Evolutionary conservation across 176 grass and related monocot genomes (phyloP).

Genomic region (Rhynchospora breviuscula): DNA sequence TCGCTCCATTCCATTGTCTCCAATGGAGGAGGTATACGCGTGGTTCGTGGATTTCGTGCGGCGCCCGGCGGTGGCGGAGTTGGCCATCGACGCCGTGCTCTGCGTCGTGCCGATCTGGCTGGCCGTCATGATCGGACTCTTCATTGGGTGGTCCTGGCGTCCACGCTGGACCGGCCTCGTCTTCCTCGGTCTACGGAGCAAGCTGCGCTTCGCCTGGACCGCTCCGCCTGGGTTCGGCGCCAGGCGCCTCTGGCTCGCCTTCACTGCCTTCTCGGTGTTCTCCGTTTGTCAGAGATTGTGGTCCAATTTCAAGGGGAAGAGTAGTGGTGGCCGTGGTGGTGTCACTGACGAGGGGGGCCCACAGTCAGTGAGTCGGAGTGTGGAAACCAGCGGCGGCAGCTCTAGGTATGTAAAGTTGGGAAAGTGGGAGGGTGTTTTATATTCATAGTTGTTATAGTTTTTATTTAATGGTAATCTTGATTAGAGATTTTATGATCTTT

Average conservation of each 20-base stretch:
- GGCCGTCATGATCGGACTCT: constrained; percentile 91
- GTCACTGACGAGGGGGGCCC: neutral
- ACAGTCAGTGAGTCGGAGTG: neutral
- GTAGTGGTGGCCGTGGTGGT: neutral
- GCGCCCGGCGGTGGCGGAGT: constrained; percentile 64
- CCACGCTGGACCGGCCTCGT: constrained; percentile 89
- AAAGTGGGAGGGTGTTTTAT: too few relatives aligned
- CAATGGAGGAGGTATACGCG: constrained; percentile 74
- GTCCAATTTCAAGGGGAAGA: constrained; percentile 33
- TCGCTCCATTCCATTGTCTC: neutral
- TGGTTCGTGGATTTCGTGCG: constrained; percentile 57
- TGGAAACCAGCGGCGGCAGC: neutral
- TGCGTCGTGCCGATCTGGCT: constrained; percentile 98
- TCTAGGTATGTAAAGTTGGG: constrained; percentile 8
- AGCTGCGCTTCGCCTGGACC: constrained; percentile 55
- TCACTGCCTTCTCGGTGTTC: constrained; percentile 91
- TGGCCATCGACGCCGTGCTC: constrained; percentile 75
- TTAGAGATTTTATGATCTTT: constrained; percentile 13
- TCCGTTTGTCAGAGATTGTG: constrained; percentile 62
- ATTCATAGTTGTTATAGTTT: neutral
- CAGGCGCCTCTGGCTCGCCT: constrained; percentile 83
- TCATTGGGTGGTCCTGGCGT: constrained; percentile 85
- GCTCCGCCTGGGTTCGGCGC: constrained; percentile 77
- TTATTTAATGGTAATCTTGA: neutral
- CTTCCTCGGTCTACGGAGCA: constrained; percentile 73